phyloP scores from a whole-genome alignment of 2,329 filamentous ascomycete genomes.

The Cercospora janseana region DNA sequence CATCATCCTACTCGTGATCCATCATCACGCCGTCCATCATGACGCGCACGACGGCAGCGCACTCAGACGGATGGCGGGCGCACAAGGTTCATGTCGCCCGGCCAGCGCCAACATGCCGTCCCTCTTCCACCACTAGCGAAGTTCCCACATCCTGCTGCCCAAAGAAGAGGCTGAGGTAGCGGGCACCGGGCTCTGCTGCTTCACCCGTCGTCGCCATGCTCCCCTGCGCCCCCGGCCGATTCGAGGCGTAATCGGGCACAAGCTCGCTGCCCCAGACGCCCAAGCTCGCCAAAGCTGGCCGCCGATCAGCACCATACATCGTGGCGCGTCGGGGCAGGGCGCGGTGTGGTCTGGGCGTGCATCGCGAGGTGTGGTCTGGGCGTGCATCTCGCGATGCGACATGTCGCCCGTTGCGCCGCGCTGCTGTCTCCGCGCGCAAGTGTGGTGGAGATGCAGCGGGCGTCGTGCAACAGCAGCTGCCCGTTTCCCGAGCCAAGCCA shows the following conservation, averaged over 20 bases:
- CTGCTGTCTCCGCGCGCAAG: too few species aligned
- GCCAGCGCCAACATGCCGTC: slow-evolving; percentile 14
- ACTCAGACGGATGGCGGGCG: slow-evolving; percentile 22
- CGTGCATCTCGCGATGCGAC: background rate
- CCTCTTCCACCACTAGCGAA: too few species aligned
- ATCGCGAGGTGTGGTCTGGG: background rate
- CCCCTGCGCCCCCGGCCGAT: background rate
- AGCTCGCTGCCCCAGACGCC: background rate
- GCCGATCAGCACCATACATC: slow-evolving; percentile 2
- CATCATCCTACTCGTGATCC: too few species aligned
- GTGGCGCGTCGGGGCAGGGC: too few species aligned
- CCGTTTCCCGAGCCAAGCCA: too few species aligned
- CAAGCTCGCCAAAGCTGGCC: slow-evolving; percentile 5
- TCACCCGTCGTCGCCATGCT: background rate
- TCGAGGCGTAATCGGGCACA: too few species aligned
- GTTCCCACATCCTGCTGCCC: too few species aligned
- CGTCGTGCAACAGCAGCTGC: too few species aligned
- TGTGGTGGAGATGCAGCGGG: too few species aligned
- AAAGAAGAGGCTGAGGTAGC: slow-evolving; percentile 8
- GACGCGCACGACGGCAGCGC: slow-evolving; percentile 10
- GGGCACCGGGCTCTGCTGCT: too few species aligned
- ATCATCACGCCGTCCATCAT: background rate
- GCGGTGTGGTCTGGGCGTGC: background rate
- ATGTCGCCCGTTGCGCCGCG: too few species aligned
- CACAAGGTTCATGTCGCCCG: slow-evolving; percentile 21